Evolutionary conservation across 129 eudicot species (phyloP).

Genomic region (Cynara cardunculus): DNA sequence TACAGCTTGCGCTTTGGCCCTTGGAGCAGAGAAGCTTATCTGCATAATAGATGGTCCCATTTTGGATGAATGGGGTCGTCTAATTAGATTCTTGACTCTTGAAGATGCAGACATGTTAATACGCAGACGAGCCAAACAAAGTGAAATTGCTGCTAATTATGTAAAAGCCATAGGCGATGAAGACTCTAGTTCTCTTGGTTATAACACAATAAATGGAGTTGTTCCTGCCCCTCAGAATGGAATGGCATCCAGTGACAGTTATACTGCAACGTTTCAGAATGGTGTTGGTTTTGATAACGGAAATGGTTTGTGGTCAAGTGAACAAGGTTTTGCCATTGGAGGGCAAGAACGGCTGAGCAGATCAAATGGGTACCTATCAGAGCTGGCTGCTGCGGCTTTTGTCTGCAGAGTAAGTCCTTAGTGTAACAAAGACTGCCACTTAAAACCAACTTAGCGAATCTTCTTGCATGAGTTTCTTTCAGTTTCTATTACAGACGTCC

Average conservation of each 20-base stretch:
- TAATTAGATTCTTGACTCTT: slow-evolving; percentile 80
- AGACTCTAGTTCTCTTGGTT: slow-evolving; percentile 33
- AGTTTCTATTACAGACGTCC: neutral
- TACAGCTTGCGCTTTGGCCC: slow-evolving; percentile 95
- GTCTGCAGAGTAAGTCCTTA: slow-evolving; percentile 78
- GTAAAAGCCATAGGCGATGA: slow-evolving; percentile 83
- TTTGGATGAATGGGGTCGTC: slow-evolving; percentile 79
- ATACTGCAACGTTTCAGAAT: slow-evolving; percentile 66
- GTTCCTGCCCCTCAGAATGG: slow-evolving; percentile 33
- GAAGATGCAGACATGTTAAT: slow-evolving; percentile 84
- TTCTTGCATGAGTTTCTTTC: neutral
- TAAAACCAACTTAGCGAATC: neutral
- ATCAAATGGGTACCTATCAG: slow-evolving; percentile 81
- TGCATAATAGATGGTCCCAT: slow-evolving; percentile 93
- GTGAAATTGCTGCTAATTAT: slow-evolving; percentile 90
- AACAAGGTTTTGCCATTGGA: slow-evolving; percentile 96
- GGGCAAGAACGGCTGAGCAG: slow-evolving; percentile 84
- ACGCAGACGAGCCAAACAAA: slow-evolving; percentile 81
- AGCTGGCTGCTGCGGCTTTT: slow-evolving; percentile 97
- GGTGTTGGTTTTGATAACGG: slow-evolving; percentile 95
- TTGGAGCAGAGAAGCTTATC: slow-evolving; percentile 93
- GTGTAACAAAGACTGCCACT: neutral
- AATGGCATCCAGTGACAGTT: slow-evolving; percentile 32
- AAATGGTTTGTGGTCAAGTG: slow-evolving; percentile 82
- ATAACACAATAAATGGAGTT: slow-evolving; percentile 22